A percentile compares a stretch with the other conserved stretches of the same genome.
These are phyloP conservation scores for Beverwykella pulmonaria DNA, from an alignment of 495 filamentous ascomycete genomes.

Conservation along the genomic window DNA sequence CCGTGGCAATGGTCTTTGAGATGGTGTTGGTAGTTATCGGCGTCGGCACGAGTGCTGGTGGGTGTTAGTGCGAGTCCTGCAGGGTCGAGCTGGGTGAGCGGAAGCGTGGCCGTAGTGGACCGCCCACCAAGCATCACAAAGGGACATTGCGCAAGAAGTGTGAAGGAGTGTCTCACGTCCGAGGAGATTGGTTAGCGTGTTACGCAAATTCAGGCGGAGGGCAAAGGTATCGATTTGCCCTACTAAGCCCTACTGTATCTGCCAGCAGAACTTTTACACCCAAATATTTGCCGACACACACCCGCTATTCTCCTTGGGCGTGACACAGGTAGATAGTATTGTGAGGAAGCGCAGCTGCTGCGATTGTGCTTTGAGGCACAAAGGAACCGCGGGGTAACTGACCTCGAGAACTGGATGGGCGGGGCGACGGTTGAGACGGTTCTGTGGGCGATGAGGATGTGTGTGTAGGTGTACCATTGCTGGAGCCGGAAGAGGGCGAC, in stretches of 20 bases:
- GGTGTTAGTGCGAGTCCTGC: not conserved
- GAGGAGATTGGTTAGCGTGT: too few species aligned
- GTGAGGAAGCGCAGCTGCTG: too few species aligned
- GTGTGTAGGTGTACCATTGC: slow-evolving; percentile 7
- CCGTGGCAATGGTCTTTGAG: slow-evolving; percentile 24
- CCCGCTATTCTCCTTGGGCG: too few species aligned
- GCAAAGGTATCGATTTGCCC: too few species aligned
- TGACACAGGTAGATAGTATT: too few species aligned
- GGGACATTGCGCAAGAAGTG: not conserved
- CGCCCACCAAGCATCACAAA: not conserved
- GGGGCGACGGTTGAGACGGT: not conserved
- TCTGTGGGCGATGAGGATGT: slow-evolving; percentile 9
- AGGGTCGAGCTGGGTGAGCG: not conserved
- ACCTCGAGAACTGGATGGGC: slow-evolving; percentile 18
- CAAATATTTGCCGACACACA: too few species aligned
- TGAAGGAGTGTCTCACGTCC: not conserved
- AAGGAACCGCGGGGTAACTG: not conserved
- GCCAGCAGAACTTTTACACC: too few species aligned
- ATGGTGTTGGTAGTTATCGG: not conserved
- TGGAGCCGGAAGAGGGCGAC: not conserved
- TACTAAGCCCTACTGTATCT: too few species aligned
- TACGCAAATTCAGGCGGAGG: too few species aligned
- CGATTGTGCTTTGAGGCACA: too few species aligned
- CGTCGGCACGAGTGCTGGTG: slow-evolving; percentile 6
- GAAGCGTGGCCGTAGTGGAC: not conserved